Evolutionary conservation across 805 yeast genomes (phyloP).

Genomic region (Hanseniaspora vineae): DNA sequence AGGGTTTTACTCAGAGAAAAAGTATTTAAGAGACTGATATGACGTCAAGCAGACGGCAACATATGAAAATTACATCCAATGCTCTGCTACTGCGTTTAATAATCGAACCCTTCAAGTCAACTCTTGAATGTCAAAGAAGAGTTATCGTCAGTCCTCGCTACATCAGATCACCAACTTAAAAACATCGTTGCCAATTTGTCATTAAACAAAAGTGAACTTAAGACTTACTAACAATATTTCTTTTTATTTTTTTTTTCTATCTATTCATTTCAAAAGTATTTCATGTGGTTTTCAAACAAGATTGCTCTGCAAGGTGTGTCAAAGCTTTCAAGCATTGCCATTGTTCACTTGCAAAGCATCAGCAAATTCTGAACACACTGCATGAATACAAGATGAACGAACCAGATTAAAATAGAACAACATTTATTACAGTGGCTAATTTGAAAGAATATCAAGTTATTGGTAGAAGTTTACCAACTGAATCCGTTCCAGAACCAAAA

Average conservation of each 20-base stretch:
- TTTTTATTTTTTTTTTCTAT: neutral
- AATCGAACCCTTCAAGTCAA: too few relatives aligned
- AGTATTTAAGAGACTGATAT: too few relatives aligned
- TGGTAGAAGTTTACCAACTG: conserved; percentile 99
- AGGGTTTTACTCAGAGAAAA: too few relatives aligned
- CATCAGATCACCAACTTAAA: too few relatives aligned
- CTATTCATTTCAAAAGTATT: neutral
- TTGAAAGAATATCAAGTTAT: conserved; percentile 98
- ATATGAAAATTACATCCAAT: too few relatives aligned
- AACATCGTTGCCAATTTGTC: too few relatives aligned
- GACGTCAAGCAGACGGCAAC: too few relatives aligned
- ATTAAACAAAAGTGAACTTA: neutral
- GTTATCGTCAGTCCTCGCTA: too few relatives aligned
- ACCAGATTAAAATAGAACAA: conserved; percentile 3
- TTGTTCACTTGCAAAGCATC: neutral
- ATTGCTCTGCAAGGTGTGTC: neutral
- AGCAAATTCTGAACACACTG: neutral
- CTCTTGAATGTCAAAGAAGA: too few relatives aligned
- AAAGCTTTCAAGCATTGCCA: neutral
- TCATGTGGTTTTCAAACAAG: too few relatives aligned
- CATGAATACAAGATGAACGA: neutral
- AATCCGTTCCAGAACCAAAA: conserved; percentile 98
- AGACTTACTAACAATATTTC: neutral
- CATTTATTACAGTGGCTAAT: conserved; percentile 59
- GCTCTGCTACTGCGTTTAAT: too few relatives aligned